These are phyloP conservation scores for Aspergillus mulundensis DNA, from an alignment of 495 filamentous ascomycete species.

Conservation along the genomic window DNA sequence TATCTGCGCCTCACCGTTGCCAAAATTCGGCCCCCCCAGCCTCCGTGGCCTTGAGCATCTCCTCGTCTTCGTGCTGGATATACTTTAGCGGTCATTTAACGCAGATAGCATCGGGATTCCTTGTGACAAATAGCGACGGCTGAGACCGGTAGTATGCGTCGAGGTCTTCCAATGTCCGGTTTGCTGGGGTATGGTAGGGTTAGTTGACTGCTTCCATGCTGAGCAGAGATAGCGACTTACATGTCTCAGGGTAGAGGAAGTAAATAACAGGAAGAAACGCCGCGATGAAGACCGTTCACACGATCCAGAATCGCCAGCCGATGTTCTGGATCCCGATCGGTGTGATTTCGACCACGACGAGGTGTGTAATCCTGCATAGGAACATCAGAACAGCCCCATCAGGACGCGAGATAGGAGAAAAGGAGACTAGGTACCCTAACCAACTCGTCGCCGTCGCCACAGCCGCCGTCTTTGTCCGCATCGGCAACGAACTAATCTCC, in stretches of 20 bases:
- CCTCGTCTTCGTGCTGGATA: slow-evolving; percentile 28
- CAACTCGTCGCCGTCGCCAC: slow-evolving; percentile 57
- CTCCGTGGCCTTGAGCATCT: slow-evolving; percentile 11
- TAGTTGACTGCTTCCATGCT: not conserved
- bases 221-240: no score
- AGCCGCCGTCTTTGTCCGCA: slow-evolving; percentile 56
- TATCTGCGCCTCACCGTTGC: no score
- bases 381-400: not conserved
- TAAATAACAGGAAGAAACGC: slow-evolving; percentile 57
- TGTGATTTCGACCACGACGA: slow-evolving; percentile 59
- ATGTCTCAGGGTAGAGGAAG: slow-evolving; percentile 60
- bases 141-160: slow-evolving; percentile 44
- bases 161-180: slow-evolving; percentile 42
- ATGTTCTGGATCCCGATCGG: slow-evolving; percentile 52
- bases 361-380: slow-evolving; percentile 50
- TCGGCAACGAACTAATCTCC: slow-evolving; percentile 56
- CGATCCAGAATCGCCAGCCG: slow-evolving; percentile 57
- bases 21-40: no score
- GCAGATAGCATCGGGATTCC: slow-evolving; percentile 30
- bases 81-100: slow-evolving; percentile 24
- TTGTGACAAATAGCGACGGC: slow-evolving; percentile 35
- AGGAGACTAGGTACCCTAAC: slow-evolving; percentile 20
- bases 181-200: slow-evolving; percentile 19
- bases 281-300: slow-evolving; percentile 56
- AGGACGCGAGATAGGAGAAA: not conserved